Evolutionary conservation across 2,329 filamentous ascomycete species (phyloP).

Genomic region (Fusarium begoniae): DNA sequence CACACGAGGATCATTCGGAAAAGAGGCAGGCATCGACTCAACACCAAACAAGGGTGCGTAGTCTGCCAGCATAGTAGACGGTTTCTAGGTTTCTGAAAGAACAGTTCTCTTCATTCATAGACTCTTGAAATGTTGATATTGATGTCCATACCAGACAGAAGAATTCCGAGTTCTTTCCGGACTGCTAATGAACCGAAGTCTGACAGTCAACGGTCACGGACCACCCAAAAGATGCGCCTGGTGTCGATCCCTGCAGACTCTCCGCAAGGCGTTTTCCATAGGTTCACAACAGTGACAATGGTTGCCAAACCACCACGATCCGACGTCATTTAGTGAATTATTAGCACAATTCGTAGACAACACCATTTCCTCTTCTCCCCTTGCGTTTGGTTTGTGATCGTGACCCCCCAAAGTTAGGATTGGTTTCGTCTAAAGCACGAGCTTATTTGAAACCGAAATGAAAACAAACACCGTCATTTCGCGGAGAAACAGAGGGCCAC

Average conservation of each 20-base stretch:
- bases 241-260: constrained; percentile 39
- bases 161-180: not conserved
- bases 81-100: not conserved
- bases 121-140: not conserved
- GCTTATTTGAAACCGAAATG: constrained; percentile 8
- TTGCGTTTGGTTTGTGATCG: constrained; percentile 23
- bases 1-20: constrained; percentile 26
- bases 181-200: not conserved
- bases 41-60: not conserved
- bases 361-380: constrained; percentile 17
- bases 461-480: constrained; percentile 6
- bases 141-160: not conserved
- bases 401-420: not conserved
- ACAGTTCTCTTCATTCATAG: not conserved
- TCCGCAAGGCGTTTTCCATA: constrained; percentile 46
- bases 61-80: not conserved
- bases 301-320: constrained; percentile 19
- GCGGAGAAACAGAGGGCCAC: constrained; percentile 26
- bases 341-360: constrained; percentile 10
- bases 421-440: not conserved
- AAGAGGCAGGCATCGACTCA: constrained; percentile 1
- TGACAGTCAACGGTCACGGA: constrained; percentile 19
- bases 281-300: constrained; percentile 42
- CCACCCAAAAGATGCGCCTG: constrained; percentile 15
- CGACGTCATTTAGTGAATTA: constrained; percentile 27